phyloP scores from a whole-genome alignment of 345 rosid species.

The Cardamine chenopodiifolia region DNA sequence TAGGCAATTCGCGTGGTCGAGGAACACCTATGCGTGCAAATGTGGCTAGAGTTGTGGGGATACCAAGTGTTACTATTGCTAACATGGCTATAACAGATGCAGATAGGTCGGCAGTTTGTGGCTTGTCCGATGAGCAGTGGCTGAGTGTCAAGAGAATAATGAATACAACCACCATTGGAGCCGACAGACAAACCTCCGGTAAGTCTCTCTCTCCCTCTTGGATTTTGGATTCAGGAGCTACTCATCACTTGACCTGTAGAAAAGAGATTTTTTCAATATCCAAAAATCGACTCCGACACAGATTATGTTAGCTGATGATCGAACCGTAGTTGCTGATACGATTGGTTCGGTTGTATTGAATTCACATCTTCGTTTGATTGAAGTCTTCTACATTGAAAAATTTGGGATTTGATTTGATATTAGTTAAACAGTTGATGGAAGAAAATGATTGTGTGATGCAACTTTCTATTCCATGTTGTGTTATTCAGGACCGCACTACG shows the following conservation, averaged over 20 bases:
- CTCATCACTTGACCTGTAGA: not conserved
- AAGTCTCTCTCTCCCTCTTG: not conserved
- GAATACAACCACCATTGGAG: not conserved
- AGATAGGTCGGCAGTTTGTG: not conserved
- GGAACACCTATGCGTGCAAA: not conserved
- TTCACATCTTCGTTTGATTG: too few relatives aligned
- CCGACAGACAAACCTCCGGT: not conserved
- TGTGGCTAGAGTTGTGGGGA: not conserved
- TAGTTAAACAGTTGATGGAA: too few relatives aligned
- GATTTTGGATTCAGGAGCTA: not conserved
- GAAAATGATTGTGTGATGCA: too few relatives aligned
- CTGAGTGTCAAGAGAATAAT: not conserved
- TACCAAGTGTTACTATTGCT: not conserved
- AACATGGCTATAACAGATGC: not conserved
- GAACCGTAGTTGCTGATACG: too few relatives aligned
- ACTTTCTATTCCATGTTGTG: too few relatives aligned
- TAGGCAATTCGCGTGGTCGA: fast-evolving
- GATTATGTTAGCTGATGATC: not conserved
- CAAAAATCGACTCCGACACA: not conserved
- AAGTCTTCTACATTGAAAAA: too few relatives aligned
- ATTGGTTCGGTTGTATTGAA: too few relatives aligned
- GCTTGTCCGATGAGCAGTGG: not conserved
- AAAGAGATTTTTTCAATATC: not conserved
- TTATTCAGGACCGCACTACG: too few relatives aligned
- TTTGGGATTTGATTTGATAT: too few relatives aligned